phyloP scores from a whole-genome alignment of 305 asterid species.

The Rubia peregrina region DNA sequence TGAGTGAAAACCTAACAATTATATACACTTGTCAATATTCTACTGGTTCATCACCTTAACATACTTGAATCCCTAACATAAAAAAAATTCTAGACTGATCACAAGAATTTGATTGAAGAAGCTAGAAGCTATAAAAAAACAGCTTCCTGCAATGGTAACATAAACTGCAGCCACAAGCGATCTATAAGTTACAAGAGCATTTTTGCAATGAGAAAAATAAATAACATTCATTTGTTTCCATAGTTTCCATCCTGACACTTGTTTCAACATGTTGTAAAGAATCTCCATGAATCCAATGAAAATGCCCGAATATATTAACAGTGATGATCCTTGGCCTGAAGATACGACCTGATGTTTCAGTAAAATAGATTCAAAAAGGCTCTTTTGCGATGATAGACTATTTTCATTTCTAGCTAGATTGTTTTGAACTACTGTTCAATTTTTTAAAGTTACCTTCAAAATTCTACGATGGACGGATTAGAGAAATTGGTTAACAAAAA shows the following conservation, averaged over 20 bases:
- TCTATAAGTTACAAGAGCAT: neutral
- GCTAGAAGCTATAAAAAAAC: too few species aligned
- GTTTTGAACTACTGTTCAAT: neutral
- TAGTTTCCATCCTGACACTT: conserved; percentile 63
- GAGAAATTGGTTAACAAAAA: neutral
- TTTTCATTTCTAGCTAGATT: neutral
- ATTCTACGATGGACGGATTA: neutral
- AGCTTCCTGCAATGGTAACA: neutral
- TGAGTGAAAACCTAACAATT: too few species aligned
- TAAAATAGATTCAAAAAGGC: neutral
- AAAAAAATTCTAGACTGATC: too few species aligned
- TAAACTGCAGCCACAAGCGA: neutral
- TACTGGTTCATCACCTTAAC: too few species aligned
- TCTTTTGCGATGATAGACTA: neutral
- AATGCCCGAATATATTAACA: conserved; percentile 82
- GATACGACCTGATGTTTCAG: conserved; percentile 22
- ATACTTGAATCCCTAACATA: too few species aligned
- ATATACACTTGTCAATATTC: too few species aligned
- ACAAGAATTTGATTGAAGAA: neutral
- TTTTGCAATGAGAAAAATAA: neutral
- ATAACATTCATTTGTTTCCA: neutral
- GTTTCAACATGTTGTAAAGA: conserved; percentile 79
- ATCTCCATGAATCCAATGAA: conserved; percentile 95
- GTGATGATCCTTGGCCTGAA: conserved; percentile 95
- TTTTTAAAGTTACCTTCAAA: neutral